Conservation (phyloP, 768 basidiomycete species). For the Fibroporia radiculosa region DNA sequence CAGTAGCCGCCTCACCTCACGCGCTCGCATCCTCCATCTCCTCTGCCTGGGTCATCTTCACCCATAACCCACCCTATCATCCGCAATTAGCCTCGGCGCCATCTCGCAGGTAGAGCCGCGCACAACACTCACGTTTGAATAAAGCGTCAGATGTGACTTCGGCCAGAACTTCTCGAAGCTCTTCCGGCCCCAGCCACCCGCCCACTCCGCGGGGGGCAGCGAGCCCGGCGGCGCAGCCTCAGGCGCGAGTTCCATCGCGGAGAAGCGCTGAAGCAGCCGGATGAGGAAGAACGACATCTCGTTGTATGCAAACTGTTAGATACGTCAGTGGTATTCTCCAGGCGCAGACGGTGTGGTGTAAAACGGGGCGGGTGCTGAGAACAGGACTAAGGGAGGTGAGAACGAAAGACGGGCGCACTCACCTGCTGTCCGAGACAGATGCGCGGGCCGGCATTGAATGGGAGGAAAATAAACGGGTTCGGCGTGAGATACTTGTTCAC, state of each 20-base stretch:
- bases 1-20: too few relatives aligned
- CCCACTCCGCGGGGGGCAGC: slow-evolving; percentile 40
- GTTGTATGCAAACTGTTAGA: slow-evolving; percentile 65
- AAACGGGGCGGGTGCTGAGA: background rate
- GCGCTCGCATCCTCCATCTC: too few relatives aligned
- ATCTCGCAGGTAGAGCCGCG: background rate
- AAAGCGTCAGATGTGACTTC: slow-evolving; percentile 45
- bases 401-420: background rate
- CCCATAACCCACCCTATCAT: slow-evolving; percentile 22
- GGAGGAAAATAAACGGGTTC: slow-evolving; percentile 63
- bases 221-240: slow-evolving; percentile 34
- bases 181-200: slow-evolving; percentile 35
- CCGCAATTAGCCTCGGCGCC: background rate
- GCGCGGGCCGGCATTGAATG: slow-evolving; percentile 20
- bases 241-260: slow-evolving; percentile 33
- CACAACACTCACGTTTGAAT: slow-evolving; percentile 27
- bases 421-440: slow-evolving; percentile 21
- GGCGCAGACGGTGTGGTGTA: too few relatives aligned
- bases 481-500: slow-evolving; percentile 52
- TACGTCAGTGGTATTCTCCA: background rate
- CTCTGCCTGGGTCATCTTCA: slow-evolving; percentile 19
- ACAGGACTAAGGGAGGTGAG: background rate
- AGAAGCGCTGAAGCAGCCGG: slow-evolving; percentile 50
- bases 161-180: slow-evolving; percentile 31
- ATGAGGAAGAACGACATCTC: slow-evolving; percentile 58